Percentiles rank a stretch among this genome's conserved stretches.
phyloP scores from a whole-genome alignment of 371 early-diverging fungal genomes.

The Gilbertella persicaria region DNA sequence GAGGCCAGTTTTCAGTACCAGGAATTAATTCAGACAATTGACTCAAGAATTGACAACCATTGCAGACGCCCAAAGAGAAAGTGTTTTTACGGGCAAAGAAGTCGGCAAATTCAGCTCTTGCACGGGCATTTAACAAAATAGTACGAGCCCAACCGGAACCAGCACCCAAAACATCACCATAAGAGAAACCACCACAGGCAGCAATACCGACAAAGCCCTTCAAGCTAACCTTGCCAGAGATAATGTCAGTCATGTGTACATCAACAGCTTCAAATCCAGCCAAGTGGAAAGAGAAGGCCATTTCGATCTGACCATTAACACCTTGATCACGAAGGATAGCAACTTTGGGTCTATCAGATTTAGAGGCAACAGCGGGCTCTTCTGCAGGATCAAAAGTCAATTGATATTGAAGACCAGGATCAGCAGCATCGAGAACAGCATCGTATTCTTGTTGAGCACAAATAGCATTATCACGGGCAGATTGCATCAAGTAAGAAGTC shows the following conservation, averaged over 20 bases:
- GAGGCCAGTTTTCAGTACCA: conserved; percentile 84
- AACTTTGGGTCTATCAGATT: conserved; percentile 66
- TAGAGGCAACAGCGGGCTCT: conserved; percentile 31
- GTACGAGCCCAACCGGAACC: conserved; percentile 97
- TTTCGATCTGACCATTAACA: conserved; percentile 92
- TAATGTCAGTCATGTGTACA: conserved; percentile 96
- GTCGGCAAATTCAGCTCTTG: conserved; percentile 71
- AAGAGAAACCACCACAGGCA: conserved; percentile 96
- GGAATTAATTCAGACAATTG: conserved; percentile 84
- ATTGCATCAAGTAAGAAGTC: conserved; percentile 90
- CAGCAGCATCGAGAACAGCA: conserved; percentile 60
- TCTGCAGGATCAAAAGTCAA: conserved; percentile 79
- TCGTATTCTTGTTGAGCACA: conserved; percentile 87
- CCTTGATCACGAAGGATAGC: conserved; percentile 97
- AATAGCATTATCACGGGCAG: conserved; percentile 85
- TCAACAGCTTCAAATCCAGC: conserved; percentile 93
- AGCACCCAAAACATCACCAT: conserved; percentile 97
- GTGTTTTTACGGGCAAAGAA: conserved; percentile 90
- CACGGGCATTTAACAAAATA: conserved; percentile 70
- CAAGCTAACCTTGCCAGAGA: conserved; percentile 70
- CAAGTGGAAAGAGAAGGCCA: conserved; percentile 90
- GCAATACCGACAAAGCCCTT: conserved; percentile 85
- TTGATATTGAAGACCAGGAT: conserved; percentile 77
- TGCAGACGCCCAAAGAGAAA: conserved; percentile 95
- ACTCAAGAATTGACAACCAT: conserved; percentile 96